Base-by-base conservation (phyloP, 331 rosid species). In the Malus hybrid region DNA sequence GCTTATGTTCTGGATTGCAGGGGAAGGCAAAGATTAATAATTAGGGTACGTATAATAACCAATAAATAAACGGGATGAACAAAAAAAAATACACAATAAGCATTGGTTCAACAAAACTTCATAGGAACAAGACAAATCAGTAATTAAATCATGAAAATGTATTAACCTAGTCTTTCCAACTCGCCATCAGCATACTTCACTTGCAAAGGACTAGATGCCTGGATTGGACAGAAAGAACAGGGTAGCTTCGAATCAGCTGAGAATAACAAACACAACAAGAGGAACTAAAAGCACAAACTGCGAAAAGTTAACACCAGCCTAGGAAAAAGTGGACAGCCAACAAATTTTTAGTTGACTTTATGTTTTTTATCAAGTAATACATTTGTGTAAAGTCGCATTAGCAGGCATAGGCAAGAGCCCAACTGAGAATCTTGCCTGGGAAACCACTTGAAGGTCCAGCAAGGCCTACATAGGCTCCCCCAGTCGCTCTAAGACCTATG, bases 111-210 rank as follows among this genome's bases (percentile, higher is more conserved):
- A 75, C 60, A 80, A 80, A 62, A 69, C 75, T 52, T 79, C 16
- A 31, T 28, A 74, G 39, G 80, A 75, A 66, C 14, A 56, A 48
- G 75, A 69, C 74, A 79, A 70, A 50, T 55, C 31, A 55, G 42
- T 44, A 61, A 69, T 36, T 10, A 66, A 57, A 83, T 65, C 78
- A 70, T 24, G 81, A 28, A 57, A 74, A 48, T 72, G 69, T 67
- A 74, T 71, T 80, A 76, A 94, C 99, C 99, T 88, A 95, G 80
- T 83, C 99, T 92, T 89, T 95, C 99, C 93, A 95, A 83, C 87
- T 95, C 99, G 83, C 99, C 97, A 74, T 95, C 99, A 1, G 99
- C 99, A 86, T 95, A 95, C 90, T 92, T 95, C 88, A 95, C 99
- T 92, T 95, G 99, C 88, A 95, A 89, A 14, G 99, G 99, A 81